Evolutionary conservation across 139 green algal species (phyloP).

Genomic region (Mychonastes homosphaera): DNA sequence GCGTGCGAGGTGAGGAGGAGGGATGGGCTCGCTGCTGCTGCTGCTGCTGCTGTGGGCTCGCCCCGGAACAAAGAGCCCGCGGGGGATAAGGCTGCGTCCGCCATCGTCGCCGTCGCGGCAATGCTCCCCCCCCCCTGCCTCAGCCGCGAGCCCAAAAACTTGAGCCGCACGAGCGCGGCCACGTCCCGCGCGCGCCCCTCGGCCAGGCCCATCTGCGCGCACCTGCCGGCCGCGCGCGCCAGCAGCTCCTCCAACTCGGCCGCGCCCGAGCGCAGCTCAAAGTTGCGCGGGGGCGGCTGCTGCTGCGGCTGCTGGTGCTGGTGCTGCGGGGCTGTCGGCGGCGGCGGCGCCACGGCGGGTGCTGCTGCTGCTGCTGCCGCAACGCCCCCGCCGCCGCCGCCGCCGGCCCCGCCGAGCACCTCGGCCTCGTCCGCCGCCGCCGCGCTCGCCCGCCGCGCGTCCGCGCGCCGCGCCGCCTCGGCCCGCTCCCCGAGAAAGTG

Average conservation of each 20-base stretch:
- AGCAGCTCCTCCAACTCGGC: slow-evolving; percentile 30
- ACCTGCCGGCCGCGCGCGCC: slow-evolving; percentile 17
- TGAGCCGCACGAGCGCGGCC: slow-evolving; percentile 43
- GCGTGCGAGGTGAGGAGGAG: neutral
- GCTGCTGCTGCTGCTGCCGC: neutral
- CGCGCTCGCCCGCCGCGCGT: too few species aligned
- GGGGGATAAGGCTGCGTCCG: too few species aligned
- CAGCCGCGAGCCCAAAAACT: slow-evolving; percentile 49
- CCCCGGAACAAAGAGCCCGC: too few species aligned
- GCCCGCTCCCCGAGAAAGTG: too few species aligned
- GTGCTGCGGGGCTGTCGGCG: neutral
- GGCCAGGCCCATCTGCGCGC: slow-evolving; percentile 22
- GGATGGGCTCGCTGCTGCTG: too few species aligned
- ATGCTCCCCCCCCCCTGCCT: slow-evolving; percentile 25
- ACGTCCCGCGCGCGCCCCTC: slow-evolving; percentile 43
- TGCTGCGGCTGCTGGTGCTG: slow-evolving; percentile 7
- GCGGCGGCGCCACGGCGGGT: neutral
- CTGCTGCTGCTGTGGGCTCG: too few species aligned
- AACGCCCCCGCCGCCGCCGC: neutral
- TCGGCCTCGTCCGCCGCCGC: too few species aligned
- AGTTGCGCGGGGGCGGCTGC: slow-evolving; percentile 22
- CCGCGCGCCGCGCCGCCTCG: too few species aligned
- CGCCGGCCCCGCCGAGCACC: neutral
- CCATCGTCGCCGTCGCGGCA: slow-evolving; percentile 21
- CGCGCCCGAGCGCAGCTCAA: slow-evolving; percentile 24